Evolutionary conservation across 1,284 basidiomycete genomes (phyloP).

Genomic region (Fomitopsis schrenkii): DNA sequence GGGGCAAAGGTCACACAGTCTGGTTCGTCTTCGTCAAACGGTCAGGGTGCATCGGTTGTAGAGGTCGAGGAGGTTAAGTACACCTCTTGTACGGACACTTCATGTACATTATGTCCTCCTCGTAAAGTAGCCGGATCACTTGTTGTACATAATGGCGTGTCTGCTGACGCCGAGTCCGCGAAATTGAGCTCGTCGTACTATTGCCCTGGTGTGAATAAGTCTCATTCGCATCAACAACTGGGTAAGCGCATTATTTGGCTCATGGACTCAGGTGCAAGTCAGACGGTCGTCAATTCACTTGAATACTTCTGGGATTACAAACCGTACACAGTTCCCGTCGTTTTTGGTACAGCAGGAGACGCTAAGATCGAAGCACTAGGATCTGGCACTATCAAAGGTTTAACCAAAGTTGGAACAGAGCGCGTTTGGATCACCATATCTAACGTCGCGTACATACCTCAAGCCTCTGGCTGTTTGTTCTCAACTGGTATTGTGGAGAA

Average conservation of each 20-base stretch:
- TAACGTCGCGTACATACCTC: background rate
- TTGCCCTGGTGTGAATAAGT: background rate
- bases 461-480: background rate
- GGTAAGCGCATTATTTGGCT: background rate
- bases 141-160: background rate
- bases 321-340: background rate
- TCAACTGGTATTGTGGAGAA: background rate
- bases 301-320: background rate
- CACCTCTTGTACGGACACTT: too few species aligned
- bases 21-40: background rate
- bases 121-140: too few species aligned
- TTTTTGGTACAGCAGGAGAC: background rate
- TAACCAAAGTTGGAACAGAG: background rate
- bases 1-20: background rate
- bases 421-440: background rate
- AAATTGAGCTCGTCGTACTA: background rate
- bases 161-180: background rate
- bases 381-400: background rate
- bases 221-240: background rate
- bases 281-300: background rate
- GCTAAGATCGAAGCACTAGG: background rate
- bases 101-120: too few species aligned
- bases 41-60: too few species aligned
- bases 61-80: too few species aligned
- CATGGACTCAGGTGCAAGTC: background rate